phyloP scores from a whole-genome alignment of 495 filamentous ascomycete genomes.

The Penicillium canescens region DNA sequence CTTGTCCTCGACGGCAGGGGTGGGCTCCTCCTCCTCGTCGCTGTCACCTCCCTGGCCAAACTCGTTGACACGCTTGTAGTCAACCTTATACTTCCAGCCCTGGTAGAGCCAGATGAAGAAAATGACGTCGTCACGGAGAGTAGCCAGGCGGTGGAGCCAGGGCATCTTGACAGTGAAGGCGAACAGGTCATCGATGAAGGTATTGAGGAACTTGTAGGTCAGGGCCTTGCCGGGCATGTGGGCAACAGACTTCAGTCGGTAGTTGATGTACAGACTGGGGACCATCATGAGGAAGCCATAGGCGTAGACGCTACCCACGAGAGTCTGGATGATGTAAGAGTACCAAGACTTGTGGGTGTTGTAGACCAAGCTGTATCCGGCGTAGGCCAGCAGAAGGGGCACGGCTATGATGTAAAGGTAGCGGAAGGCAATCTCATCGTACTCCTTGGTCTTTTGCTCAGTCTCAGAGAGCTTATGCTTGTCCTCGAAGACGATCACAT shows the following conservation, averaged over 20 bases:
- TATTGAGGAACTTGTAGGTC: slow-evolving; percentile 93
- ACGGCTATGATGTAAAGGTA: slow-evolving; percentile 93
- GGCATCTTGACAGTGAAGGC: slow-evolving; percentile 99
- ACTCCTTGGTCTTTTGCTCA: slow-evolving; percentile 96
- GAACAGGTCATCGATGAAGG: slow-evolving; percentile 85
- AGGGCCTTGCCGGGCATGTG: slow-evolving; percentile 96
- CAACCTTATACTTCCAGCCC: slow-evolving; percentile 86
- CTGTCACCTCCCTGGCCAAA: slow-evolving; percentile 95
- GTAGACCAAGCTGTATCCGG: slow-evolving; percentile 85
- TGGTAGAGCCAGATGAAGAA: slow-evolving; percentile 99
- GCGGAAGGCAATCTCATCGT: slow-evolving; percentile 95
- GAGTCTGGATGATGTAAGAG: slow-evolving; percentile 83
- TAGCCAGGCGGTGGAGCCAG: slow-evolving; percentile 89
- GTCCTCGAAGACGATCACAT: slow-evolving; percentile 87
- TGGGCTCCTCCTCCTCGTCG: slow-evolving; percentile 62
- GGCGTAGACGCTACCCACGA: slow-evolving; percentile 94
- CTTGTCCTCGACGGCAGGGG: slow-evolving; percentile 39
- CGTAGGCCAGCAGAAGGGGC: slow-evolving; percentile 85
- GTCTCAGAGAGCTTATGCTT: slow-evolving; percentile 95
- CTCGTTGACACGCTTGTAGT: slow-evolving; percentile 92
- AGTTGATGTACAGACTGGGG: slow-evolving; percentile 96
- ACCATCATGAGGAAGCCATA: slow-evolving; percentile 99
- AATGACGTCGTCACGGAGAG: slow-evolving; percentile 91
- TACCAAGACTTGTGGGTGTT: slow-evolving; percentile 99
- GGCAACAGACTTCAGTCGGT: slow-evolving; percentile 91